phyloP scores from a whole-genome alignment of 805 yeast genomes.

The Priceomyces castillae region DNA sequence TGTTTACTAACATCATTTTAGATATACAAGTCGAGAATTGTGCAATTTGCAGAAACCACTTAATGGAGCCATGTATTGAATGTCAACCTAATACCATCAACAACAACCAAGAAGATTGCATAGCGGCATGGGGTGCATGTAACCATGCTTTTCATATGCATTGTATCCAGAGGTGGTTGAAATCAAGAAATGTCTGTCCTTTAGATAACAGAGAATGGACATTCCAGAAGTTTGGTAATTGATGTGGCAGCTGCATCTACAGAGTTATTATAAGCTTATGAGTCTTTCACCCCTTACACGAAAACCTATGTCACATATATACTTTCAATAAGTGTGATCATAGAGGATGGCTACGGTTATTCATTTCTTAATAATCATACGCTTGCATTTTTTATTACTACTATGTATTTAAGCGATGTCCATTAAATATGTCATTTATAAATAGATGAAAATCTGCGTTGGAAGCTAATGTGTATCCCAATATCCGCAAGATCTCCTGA shows the following conservation, averaged over 20 bases:
- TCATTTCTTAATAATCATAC: not conserved
- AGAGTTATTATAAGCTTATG: not conserved
- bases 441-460: not conserved
- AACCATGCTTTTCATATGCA: slow-evolving; percentile 98
- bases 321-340: not conserved
- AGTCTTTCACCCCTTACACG: not conserved
- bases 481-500: slow-evolving; percentile 44
- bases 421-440: not conserved
- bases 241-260: slow-evolving; percentile 3
- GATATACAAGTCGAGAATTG: slow-evolving; percentile 90
- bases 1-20: slow-evolving; percentile 19
- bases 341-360: not conserved
- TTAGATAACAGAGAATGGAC: slow-evolving; percentile 91
- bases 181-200: slow-evolving; percentile 95
- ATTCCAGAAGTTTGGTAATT: slow-evolving; percentile 66
- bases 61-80: slow-evolving; percentile 97
- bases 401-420: not conserved
- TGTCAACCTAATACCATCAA: slow-evolving; percentile 82
- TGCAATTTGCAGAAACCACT: slow-evolving; percentile 96
- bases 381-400: not conserved
- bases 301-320: not conserved
- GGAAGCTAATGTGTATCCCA: slow-evolving; percentile 12
- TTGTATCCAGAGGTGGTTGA: slow-evolving; percentile 93
- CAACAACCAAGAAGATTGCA: slow-evolving; percentile 68
- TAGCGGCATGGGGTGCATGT: slow-evolving; percentile 96